Conservation (phyloP, 78 protist genomes). For the Corallochytrium limacisporum region DNA sequence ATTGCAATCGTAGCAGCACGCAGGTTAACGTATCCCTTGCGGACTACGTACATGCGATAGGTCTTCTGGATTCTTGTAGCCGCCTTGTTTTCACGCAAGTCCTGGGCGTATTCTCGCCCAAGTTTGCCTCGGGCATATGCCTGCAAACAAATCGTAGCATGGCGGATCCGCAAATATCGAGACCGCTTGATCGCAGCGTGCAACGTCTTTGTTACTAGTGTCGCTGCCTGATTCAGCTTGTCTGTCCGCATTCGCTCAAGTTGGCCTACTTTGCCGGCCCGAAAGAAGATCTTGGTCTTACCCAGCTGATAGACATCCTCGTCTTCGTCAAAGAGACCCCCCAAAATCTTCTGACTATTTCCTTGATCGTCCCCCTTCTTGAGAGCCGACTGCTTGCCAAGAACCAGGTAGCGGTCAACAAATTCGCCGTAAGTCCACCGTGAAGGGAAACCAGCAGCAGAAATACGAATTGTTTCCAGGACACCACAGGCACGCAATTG, state of each 20-base stretch:
- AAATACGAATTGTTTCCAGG: slow-evolving; percentile 60
- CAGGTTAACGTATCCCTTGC: not conserved
- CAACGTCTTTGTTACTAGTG: too few relatives aligned
- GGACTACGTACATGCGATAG: not conserved
- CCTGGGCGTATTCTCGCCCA: too few relatives aligned
- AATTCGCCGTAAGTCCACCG: slow-evolving; percentile 28
- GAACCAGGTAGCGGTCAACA: not conserved
- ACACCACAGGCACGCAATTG: slow-evolving; percentile 74
- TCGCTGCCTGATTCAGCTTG: not conserved
- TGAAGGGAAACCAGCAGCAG: slow-evolving; percentile 59
- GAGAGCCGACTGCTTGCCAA: not conserved
- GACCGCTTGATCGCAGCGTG: too few relatives aligned
- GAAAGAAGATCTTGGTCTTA: slow-evolving; percentile 15
- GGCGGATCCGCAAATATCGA: too few relatives aligned
- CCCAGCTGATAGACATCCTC: slow-evolving; percentile 14
- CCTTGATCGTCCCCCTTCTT: not conserved
- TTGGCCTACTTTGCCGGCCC: slow-evolving; percentile 19
- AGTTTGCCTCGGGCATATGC: too few relatives aligned
- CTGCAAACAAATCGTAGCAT: too few relatives aligned
- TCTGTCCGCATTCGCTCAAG: not conserved
- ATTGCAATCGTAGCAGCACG: not conserved
- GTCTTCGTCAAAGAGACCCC: too few relatives aligned
- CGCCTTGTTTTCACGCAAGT: too few relatives aligned
- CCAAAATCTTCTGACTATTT: too few relatives aligned
- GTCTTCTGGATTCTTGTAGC: not conserved